phyloP scores from a whole-genome alignment of 352 stramenopile genomes.

The Phytophthora multivora region DNA sequence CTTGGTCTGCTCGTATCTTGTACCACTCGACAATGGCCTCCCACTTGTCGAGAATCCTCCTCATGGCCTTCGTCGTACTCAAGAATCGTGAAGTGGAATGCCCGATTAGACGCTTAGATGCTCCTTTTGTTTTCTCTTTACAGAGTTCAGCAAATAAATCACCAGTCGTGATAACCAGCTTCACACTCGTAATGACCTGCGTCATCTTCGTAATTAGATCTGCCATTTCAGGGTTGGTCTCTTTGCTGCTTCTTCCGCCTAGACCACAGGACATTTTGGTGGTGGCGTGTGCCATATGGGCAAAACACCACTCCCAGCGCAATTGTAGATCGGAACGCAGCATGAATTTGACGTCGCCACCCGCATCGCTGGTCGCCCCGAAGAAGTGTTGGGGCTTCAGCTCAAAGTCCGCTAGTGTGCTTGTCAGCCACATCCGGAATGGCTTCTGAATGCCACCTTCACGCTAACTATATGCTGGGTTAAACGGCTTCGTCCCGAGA shows the following conservation, averaged over 20 bases:
- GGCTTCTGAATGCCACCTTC: slow-evolving; percentile 18
- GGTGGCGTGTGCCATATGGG: slow-evolving; percentile 22
- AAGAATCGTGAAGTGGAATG: slow-evolving; percentile 19
- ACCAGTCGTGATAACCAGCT: slow-evolving; percentile 4
- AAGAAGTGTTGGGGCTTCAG: slow-evolving; percentile 21
- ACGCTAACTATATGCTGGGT: slow-evolving; percentile 8
- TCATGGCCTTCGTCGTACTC: slow-evolving; percentile 13
- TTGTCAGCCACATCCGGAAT: slow-evolving; percentile 16
- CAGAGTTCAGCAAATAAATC: slow-evolving; percentile 18
- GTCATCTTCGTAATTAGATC: slow-evolving; percentile 19
- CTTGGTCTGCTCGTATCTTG: slow-evolving; percentile 3
- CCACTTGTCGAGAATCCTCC: slow-evolving; percentile 10
- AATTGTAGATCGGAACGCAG: slow-evolving; percentile 16
- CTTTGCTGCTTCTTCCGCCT: slow-evolving; percentile 3
- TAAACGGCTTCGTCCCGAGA: slow-evolving; percentile 15
- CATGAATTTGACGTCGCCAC: slow-evolving; percentile 26
- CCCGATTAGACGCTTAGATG: slow-evolving; percentile 11
- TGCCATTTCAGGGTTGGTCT: slow-evolving; percentile 21
- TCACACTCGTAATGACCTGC: not conserved
- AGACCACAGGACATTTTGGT: slow-evolving; percentile 35
- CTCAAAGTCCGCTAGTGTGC: slow-evolving; percentile 26
- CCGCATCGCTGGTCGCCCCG: slow-evolving; percentile 19
- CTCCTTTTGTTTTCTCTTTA: slow-evolving; percentile 6
- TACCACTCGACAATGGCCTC: slow-evolving; percentile 7
- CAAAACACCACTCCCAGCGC: slow-evolving; percentile 26